Evolutionary conservation across 257 asterid species (phyloP).

Genomic region (Henckelia pumila): DNA sequence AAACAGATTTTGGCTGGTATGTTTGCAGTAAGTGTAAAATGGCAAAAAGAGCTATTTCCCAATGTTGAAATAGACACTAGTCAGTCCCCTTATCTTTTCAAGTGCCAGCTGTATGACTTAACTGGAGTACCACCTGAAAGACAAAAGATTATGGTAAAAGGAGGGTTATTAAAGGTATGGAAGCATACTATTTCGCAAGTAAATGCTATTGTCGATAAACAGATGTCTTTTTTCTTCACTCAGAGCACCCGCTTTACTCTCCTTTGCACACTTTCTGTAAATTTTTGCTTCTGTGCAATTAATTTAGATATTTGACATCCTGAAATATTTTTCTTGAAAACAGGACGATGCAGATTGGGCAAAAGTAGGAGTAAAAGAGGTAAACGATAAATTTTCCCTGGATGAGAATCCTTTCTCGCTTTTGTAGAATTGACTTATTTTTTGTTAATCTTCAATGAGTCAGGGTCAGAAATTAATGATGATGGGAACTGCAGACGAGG

Average conservation of each 20-base stretch:
- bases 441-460: constrained; percentile 20
- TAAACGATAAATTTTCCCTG: constrained; percentile 27
- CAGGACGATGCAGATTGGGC: constrained; percentile 98
- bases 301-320: constrained; percentile 7
- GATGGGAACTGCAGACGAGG: constrained; percentile 99
- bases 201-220: background rate
- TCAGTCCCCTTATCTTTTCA: constrained; percentile 87
- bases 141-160: constrained; percentile 98
- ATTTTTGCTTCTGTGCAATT: constrained; percentile 10
- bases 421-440: constrained; percentile 12
- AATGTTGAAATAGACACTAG: constrained; percentile 85
- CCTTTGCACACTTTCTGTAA: constrained; percentile 15
- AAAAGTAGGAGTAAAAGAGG: constrained; percentile 89
- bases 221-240: constrained; percentile 3
- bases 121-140: constrained; percentile 99
- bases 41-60: constrained; percentile 85
- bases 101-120: constrained; percentile 89
- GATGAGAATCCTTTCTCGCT: constrained; percentile 13
- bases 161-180: constrained; percentile 89
- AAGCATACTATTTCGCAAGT: constrained; percentile 8
- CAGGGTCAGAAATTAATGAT: constrained; percentile 99
- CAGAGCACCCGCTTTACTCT: constrained; percentile 19
- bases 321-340: constrained; percentile 25
- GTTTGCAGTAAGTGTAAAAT: constrained; percentile 87
- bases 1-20: constrained; percentile 20